A percentile compares a stretch with the other conserved stretches of the same genome.
Evolutionary conservation across 768 basidiomycete species (phyloP).

Genomic region (Russula virescens): DNA sequence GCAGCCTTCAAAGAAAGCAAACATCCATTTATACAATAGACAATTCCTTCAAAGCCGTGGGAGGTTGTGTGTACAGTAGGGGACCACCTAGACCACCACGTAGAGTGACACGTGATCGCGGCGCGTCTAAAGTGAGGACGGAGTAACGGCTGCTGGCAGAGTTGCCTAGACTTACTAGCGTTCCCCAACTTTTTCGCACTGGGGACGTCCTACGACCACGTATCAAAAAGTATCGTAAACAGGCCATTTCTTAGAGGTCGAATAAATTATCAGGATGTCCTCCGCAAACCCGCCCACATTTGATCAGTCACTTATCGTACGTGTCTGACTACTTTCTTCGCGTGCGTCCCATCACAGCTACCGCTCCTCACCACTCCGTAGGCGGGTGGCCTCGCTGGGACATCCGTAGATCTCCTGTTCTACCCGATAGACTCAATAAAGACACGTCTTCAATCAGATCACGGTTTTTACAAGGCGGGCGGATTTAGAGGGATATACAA

Average conservation of each 20-base stretch:
- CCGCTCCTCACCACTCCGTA: slow-evolving; percentile 28
- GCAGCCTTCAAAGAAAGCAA: background rate
- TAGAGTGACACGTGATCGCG: slow-evolving; percentile 17
- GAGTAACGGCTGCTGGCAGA: background rate
- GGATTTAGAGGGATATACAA: slow-evolving; percentile 90
- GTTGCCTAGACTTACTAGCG: too few relatives aligned
- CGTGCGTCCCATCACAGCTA: background rate
- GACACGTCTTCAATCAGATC: slow-evolving; percentile 84
- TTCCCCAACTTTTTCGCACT: too few relatives aligned
- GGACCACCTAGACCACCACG: background rate
- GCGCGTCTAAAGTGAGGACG: background rate
- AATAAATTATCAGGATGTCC: slow-evolving; percentile 10
- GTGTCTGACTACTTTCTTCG: slow-evolving; percentile 14
- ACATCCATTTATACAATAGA: too few relatives aligned
- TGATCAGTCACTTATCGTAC: slow-evolving; percentile 32
- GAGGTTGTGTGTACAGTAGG: background rate
- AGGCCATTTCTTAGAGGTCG: background rate
- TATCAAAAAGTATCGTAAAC: background rate
- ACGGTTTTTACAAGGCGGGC: slow-evolving; percentile 81
- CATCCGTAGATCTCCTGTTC: slow-evolving; percentile 90
- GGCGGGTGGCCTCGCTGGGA: slow-evolving; percentile 90
- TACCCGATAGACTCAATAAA: slow-evolving; percentile 97
- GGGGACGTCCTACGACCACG: background rate
- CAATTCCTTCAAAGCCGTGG: background rate
- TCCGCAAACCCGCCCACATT: slow-evolving; percentile 25